Conservation (phyloP, 768 basidiomycete genomes). For the Cystofilobasidium ferigula region DNA sequence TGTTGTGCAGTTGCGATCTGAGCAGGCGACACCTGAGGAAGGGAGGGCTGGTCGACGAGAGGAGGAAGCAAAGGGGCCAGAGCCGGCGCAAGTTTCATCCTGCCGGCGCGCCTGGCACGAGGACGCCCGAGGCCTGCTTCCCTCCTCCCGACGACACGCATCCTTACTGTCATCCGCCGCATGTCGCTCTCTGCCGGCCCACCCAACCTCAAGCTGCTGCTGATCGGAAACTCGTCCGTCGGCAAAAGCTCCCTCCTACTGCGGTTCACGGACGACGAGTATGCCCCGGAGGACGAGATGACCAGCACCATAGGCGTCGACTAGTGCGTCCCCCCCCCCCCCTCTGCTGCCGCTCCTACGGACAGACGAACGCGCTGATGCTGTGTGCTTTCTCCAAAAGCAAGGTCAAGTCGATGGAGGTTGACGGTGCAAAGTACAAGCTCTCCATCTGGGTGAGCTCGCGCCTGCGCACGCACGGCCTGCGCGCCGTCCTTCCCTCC, state of each 20-base stretch:
- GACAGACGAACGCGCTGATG: neutral
- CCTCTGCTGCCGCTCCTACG: no score
- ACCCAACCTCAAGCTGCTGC: slow-evolving; percentile 66
- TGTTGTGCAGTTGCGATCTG: no score
- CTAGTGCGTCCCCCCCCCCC: neutral
- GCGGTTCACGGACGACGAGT: slow-evolving; percentile 93
- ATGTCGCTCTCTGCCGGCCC: slow-evolving; percentile 34
- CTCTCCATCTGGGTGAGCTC: slow-evolving; percentile 83
- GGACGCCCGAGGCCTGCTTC: no score
- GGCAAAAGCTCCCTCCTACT: slow-evolving; percentile 84
- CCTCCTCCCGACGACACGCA: no score
- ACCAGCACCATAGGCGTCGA: slow-evolving; percentile 49
- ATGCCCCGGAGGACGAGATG: slow-evolving; percentile 81
- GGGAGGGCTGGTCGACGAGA: neutral
- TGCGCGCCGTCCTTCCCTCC: neutral
- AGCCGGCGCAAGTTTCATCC: no score
- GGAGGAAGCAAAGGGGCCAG: no score
- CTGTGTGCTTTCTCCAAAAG: neutral
- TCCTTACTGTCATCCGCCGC: no score
- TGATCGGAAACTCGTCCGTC: slow-evolving; percentile 46
- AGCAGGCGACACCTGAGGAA: no score
- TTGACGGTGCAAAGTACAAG: slow-evolving; percentile 46
- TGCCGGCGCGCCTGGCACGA: no score
- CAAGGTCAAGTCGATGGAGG: slow-evolving; percentile 21
- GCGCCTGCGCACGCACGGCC: neutral